Conservation (phyloP, 371 early-diverging fungal genomes). For the Phascolomyces articulosus region DNA sequence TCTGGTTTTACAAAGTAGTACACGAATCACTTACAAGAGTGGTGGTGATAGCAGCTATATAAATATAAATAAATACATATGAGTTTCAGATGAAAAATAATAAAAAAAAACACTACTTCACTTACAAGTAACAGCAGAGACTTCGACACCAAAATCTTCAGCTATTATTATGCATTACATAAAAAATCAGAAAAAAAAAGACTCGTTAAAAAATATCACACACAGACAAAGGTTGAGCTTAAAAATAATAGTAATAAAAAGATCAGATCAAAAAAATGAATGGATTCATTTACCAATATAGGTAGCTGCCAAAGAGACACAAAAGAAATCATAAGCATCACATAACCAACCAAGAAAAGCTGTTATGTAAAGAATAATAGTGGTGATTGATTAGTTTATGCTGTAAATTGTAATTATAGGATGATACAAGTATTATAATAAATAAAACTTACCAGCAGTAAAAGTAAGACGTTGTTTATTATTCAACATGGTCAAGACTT, state of each 20-base stretch:
- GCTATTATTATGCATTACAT: conserved; percentile 27
- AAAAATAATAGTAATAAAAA: too few species aligned
- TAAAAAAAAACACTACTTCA: neutral
- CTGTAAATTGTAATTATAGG: too few species aligned
- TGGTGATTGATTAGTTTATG: too few species aligned
- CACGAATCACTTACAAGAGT: conserved; percentile 44
- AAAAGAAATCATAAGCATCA: conserved; percentile 78
- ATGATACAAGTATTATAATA: neutral
- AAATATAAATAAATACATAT: neutral
- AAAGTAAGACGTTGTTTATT: conserved; percentile 45
- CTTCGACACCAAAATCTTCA: conserved; percentile 53
- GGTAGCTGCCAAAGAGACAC: conserved; percentile 52
- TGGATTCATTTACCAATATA: conserved; percentile 33
- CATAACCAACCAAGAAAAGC: conserved; percentile 76
- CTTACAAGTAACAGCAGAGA: conserved; percentile 59
- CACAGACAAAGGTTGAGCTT: neutral
- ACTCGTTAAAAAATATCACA: too few species aligned
- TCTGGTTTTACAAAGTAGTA: too few species aligned
- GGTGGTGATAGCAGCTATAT: conserved; percentile 43
- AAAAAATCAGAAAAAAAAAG: too few species aligned
- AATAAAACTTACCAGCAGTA: conserved; percentile 34
- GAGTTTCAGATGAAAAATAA: neutral
- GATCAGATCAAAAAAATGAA: too few species aligned
- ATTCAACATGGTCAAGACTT: conserved; percentile 35
- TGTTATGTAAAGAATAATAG: too few species aligned